Evolutionary conservation across 352 stramenopile species (phyloP).

Genomic region (Pythium biforme): DNA sequence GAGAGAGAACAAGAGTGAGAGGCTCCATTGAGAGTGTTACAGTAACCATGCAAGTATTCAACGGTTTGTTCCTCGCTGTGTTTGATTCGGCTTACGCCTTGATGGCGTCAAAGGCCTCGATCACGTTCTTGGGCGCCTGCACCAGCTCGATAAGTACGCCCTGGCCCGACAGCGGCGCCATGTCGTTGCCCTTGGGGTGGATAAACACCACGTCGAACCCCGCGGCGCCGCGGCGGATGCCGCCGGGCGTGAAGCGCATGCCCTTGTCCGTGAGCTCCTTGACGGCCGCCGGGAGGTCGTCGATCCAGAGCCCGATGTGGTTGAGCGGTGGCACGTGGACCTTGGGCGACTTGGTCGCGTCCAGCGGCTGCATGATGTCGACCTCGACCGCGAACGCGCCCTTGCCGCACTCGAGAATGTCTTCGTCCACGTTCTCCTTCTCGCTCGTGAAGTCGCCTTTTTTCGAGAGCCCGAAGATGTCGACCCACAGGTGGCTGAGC

Average conservation of each 20-base stretch:
- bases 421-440: constrained; percentile 98
- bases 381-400: constrained; percentile 94
- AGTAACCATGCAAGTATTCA: too few species aligned
- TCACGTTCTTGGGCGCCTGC: constrained; percentile 92
- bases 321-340: constrained; percentile 96
- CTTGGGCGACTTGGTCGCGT: constrained; percentile 90
- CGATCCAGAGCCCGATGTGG: constrained; percentile 98
- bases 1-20: not conserved
- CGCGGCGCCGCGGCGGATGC: constrained; percentile 96
- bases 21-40: too few species aligned
- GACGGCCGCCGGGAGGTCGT: constrained; percentile 92
- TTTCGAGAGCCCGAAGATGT: constrained; percentile 75
- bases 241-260: constrained; percentile 96
- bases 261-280: constrained; percentile 90
- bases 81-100: constrained; percentile 26
- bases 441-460: constrained; percentile 71
- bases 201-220: constrained; percentile 98
- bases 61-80: not conserved
- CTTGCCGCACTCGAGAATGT: constrained; percentile 93
- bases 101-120: constrained; percentile 76
- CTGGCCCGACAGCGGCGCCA: constrained; percentile 87
- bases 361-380: constrained; percentile 98
- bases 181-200: constrained; percentile 97
- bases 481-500: constrained; percentile 85
- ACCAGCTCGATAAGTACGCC: constrained; percentile 98